These are phyloP conservation scores for Mycena albidolilacea DNA, from an alignment of 768 basidiomycete species.

Conservation along the genomic window DNA sequence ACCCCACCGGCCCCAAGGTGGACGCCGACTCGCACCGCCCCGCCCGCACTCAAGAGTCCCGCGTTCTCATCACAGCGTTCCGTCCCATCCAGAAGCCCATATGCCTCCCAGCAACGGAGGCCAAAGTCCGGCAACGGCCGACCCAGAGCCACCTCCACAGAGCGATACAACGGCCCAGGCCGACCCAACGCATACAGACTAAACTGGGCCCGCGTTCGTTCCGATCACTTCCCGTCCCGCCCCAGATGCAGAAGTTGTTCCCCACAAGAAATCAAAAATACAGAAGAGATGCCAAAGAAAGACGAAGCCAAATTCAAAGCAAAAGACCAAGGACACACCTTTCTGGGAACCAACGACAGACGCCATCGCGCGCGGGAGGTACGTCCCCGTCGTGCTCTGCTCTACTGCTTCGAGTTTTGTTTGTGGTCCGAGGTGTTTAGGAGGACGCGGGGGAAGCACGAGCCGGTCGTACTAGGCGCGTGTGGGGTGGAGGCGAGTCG, in stretches of 20 bases:
- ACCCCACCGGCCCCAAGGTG: too few relatives aligned
- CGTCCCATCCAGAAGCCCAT: too few relatives aligned
- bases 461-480: slow-evolving; percentile 21
- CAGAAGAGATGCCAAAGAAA: background rate
- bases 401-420: background rate
- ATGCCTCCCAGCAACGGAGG: too few relatives aligned
- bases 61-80: too few relatives aligned
- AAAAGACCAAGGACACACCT: slow-evolving; percentile 6
- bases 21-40: too few relatives aligned
- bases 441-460: background rate
- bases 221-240: background rate
- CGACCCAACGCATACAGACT: too few relatives aligned
- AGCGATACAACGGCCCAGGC: too few relatives aligned
- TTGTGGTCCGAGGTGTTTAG: too few relatives aligned
- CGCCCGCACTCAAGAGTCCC: too few relatives aligned
- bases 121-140: too few relatives aligned
- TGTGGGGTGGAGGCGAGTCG: background rate
- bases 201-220: too few relatives aligned
- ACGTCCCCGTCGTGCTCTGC: slow-evolving; percentile 2
- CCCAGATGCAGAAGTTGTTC: background rate
- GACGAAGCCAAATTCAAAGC: background rate
- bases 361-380: background rate
- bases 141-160: too few relatives aligned
- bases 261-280: background rate
- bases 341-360: slow-evolving; percentile 1